Evolutionary conservation across 352 stramenopile species (phyloP).

Genomic region (Phytophthora citricola): DNA sequence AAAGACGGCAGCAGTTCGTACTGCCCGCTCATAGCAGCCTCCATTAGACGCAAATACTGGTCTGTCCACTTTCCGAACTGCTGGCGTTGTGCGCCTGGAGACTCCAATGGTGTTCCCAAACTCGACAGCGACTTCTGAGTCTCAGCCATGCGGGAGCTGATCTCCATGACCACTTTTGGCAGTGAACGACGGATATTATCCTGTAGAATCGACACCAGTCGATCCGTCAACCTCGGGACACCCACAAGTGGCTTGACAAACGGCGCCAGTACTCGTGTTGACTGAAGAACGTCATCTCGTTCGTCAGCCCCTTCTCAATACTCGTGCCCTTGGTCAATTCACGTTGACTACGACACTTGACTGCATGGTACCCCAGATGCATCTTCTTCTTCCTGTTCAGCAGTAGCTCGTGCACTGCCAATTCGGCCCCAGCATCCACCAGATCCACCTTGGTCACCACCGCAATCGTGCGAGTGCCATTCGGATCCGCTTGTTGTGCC

Average conservation of each 20-base stretch:
- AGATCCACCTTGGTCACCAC: conserved; percentile 92
- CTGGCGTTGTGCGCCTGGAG: conserved; percentile 33
- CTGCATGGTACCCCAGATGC: conserved; percentile 82
- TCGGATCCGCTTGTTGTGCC: conserved; percentile 69
- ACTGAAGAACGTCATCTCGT: conserved; percentile 68
- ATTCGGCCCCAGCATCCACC: conserved; percentile 82
- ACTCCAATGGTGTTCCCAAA: conserved; percentile 37
- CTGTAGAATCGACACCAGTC: conserved; percentile 56
- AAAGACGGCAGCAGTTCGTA: conserved; percentile 30
- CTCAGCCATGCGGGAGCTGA: conserved; percentile 33
- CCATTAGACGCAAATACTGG: conserved; percentile 43
- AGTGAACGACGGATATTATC: conserved; percentile 55
- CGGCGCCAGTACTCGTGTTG: conserved; percentile 55
- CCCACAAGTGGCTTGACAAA: conserved; percentile 41
- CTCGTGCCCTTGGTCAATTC: conserved; percentile 62
- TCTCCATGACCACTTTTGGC: conserved; percentile 54
- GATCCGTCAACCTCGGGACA: conserved; percentile 37
- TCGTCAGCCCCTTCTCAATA: conserved; percentile 55
- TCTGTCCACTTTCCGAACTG: conserved; percentile 43
- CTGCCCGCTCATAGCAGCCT: conserved; percentile 42
- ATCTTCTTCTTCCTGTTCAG: conserved; percentile 77
- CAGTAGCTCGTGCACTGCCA: conserved; percentile 73
- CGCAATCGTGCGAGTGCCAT: conserved; percentile 78
- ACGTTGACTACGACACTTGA: conserved; percentile 84
- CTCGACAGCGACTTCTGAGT: conserved; percentile 24